These are phyloP conservation scores for Komagataella pseudopastoris DNA, from an alignment of 805 yeast genomes.

Conservation along the genomic window DNA sequence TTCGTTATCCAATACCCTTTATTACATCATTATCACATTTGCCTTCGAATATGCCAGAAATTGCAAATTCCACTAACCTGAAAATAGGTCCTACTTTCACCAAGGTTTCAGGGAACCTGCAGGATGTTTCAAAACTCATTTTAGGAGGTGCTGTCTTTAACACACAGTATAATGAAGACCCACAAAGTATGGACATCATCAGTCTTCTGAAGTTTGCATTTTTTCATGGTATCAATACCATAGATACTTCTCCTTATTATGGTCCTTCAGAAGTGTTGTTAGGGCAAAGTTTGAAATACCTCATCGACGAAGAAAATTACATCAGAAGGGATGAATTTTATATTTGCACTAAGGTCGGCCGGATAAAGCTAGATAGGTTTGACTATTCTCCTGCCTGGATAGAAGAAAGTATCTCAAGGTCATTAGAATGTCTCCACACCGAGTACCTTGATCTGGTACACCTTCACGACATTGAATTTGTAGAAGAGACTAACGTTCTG, in stretches of 20 bases:
- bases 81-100: neutral
- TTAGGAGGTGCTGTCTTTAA: slow-evolving; percentile 88
- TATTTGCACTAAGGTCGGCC: slow-evolving; percentile 79
- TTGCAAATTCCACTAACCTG: neutral
- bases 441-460: slow-evolving; percentile 68
- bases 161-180: slow-evolving; percentile 63
- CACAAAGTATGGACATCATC: slow-evolving; percentile 40
- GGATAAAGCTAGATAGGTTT: slow-evolving; percentile 54
- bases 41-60: neutral
- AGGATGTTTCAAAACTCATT: slow-evolving; percentile 40
- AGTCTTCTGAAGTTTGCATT: slow-evolving; percentile 51
- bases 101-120: slow-evolving; percentile 9
- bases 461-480: slow-evolving; percentile 85
- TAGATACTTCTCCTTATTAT: slow-evolving; percentile 89
- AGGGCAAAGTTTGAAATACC: slow-evolving; percentile 46
- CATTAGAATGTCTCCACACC: slow-evolving; percentile 54
- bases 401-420: slow-evolving; percentile 47
- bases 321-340: slow-evolving; percentile 49
- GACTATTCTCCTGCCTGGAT: slow-evolving; percentile 59
- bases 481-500: slow-evolving; percentile 33
- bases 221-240: slow-evolving; percentile 53
- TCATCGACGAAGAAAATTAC: slow-evolving; percentile 18
- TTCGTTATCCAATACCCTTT: neutral
- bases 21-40: too few species aligned
- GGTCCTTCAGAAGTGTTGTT: slow-evolving; percentile 74